Evolutionary conservation across 129 eudicot species (phyloP), one percentile per base, ranked within the genome.

Genomic region (Lactuca saligna): DNA sequence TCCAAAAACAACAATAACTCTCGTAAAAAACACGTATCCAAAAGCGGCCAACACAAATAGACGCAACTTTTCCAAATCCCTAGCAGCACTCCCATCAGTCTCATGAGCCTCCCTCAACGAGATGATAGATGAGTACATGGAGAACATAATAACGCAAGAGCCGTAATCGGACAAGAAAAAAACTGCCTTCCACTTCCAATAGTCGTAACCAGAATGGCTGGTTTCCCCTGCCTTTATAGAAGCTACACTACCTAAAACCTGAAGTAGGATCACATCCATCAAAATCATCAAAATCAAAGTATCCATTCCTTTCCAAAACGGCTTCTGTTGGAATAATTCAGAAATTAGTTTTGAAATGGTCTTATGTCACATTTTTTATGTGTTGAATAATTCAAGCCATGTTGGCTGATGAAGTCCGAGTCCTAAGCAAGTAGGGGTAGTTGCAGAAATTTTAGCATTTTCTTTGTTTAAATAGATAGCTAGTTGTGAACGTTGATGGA

Each of bases 61-160:
- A 20, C 92, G 84, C 82, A 93, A 72, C 74, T 93, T 93, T 0
- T 95, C 88, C 85, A 93, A 75, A 51, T 89, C 87, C 81, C 95
- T 89, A 0, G 96, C 95, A n/a, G 98, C 98, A 75, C 87, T 93
- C 78, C 98, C 98, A 53, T 93, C 98, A 0, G 98, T 89, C 90
- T 93, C 89, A 0, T 92, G 84, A 0, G 98, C 87, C 84, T 93
- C 98, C 84, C 97, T 93, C 88, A 93, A 68, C 14, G 96, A 84
- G 77, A 96, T 82, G 74, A 93, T 93, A 11, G 98, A 93, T 96
- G 96, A 93, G 63, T 89, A 92, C 29, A 89, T 93, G 5, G 98
- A 96, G 78, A 93, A 93, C 29, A 93, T 86, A 56, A 93, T 87
- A 0, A 95, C 96, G 54, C 98, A 93, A 37, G 96, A 93, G 15